Conservation (phyloP, 2,329 filamentous ascomycete species). For the Aspergillus viridinutans region DNA sequence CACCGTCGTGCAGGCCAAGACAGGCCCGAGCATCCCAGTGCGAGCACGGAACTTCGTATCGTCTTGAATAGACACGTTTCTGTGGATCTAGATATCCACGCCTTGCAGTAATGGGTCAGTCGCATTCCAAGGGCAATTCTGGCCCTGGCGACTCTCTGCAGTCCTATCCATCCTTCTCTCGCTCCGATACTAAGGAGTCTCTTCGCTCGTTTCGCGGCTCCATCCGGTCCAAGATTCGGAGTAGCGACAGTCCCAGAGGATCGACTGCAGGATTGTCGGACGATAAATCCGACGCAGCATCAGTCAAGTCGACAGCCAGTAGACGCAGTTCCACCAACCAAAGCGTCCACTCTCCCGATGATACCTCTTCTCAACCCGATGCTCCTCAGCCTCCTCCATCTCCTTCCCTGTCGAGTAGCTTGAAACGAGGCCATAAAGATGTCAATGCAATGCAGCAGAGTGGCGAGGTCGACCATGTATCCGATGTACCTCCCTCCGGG, state of each 20-base stretch:
- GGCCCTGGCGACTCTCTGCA: constrained; percentile 63
- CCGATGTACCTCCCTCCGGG: constrained; percentile 77
- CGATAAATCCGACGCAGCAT: constrained; percentile 68
- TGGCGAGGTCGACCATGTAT: constrained; percentile 91
- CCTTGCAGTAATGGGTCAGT: constrained; percentile 46
- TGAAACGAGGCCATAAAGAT: constrained; percentile 70
- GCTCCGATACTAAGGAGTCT: constrained; percentile 90
- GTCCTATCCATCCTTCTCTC: constrained; percentile 86
- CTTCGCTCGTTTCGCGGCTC: constrained; percentile 76
- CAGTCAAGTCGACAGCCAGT: constrained; percentile 67
- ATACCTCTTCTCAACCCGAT: constrained; percentile 46
- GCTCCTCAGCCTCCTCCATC: constrained; percentile 70
- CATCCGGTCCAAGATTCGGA: constrained; percentile 76
- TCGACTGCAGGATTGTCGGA: constrained; percentile 64
- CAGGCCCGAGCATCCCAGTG: constrained; percentile 24
- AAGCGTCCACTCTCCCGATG: constrained; percentile 29
- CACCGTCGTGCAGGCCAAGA: constrained; percentile 22
- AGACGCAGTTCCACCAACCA: constrained; percentile 27
- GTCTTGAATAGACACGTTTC: constrained; percentile 19
- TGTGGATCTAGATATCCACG: constrained; percentile 25
- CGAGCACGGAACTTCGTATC: constrained; percentile 19
- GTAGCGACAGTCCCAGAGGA: constrained; percentile 72
- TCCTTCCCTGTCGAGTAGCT: constrained; percentile 71
- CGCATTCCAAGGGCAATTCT: constrained; percentile 52
- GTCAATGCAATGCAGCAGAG: constrained; percentile 75